phyloP scores from a whole-genome alignment of 2,329 filamentous ascomycete species.

The Bipolaris bicolor region DNA sequence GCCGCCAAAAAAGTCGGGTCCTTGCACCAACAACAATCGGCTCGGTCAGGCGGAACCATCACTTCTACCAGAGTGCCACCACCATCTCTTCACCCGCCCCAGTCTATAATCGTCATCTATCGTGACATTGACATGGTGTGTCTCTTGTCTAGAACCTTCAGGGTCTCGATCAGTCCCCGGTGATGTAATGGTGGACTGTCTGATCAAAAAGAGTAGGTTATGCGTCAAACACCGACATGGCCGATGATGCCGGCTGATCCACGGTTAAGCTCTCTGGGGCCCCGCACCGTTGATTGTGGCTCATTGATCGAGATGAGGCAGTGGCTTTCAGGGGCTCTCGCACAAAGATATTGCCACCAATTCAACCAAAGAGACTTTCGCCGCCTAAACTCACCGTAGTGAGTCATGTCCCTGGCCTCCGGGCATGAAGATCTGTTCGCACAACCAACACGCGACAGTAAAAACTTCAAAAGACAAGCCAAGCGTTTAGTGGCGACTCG shows the following conservation, averaged over 20 bases:
- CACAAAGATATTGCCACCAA: constrained; percentile 22
- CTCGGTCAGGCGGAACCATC: constrained; percentile 4
- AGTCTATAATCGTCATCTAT: constrained; percentile 3
- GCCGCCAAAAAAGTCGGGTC: neutral
- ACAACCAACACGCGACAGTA: neutral
- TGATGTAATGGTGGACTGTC: constrained; percentile 14
- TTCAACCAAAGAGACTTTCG: neutral
- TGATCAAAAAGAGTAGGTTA: constrained; percentile 16
- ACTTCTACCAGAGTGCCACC: neutral
- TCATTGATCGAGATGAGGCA: constrained; percentile 27
- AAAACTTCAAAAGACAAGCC: constrained; percentile 5
- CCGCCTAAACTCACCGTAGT: constrained; percentile 5
- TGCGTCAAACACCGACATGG: constrained; percentile 18
- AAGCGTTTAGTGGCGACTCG: constrained; percentile 12
- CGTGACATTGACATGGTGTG: neutral
- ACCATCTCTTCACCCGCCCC: constrained; percentile 2
- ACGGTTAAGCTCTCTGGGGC: constrained; percentile 33
- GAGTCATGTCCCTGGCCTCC: neutral
- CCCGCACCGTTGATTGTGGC: constrained; percentile 28
- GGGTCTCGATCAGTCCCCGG: constrained; percentile 11
- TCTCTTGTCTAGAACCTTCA: constrained; percentile 3
- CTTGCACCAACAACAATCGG: neutral
- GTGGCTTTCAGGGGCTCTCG: constrained; percentile 20
- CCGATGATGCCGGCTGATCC: constrained; percentile 19
- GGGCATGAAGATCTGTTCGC: neutral